Evolutionary conservation across 1,284 basidiomycete genomes (phyloP).

Genomic region (Trametes polyzona): DNA sequence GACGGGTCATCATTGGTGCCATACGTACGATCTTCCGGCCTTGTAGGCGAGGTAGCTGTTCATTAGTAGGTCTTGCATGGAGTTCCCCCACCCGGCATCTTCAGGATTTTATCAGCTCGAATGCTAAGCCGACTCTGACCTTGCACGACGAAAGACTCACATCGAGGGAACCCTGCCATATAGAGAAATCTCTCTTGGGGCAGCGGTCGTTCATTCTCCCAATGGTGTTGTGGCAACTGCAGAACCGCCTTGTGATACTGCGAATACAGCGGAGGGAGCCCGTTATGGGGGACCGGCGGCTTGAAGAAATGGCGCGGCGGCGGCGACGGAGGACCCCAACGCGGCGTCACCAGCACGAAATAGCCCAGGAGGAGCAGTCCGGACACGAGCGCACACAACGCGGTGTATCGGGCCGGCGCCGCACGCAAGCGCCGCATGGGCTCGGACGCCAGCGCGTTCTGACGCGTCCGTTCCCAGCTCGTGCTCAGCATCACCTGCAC

Average conservation of each 20-base stretch:
- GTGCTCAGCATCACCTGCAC: too few relatives aligned
- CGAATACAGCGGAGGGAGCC: conserved; percentile 13
- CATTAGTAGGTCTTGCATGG: conserved; percentile 54
- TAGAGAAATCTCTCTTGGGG: conserved; percentile 12
- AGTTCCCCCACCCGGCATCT: conserved; percentile 52
- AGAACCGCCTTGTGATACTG: conserved; percentile 8
- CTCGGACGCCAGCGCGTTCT: background rate
- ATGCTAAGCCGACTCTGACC: background rate
- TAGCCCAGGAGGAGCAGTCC: background rate
- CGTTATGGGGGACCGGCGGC: background rate
- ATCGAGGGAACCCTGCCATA: conserved; percentile 3
- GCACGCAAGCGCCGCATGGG: background rate
- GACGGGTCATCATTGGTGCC: background rate
- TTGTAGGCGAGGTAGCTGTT: conserved; percentile 50
- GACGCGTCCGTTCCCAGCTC: background rate
- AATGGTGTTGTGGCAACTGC: conserved; percentile 14
- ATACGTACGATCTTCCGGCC: conserved; percentile 47
- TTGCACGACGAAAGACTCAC: background rate
- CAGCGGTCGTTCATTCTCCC: background rate
- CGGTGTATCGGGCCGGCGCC: background rate
- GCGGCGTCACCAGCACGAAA: background rate
- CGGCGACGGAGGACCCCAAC: too few relatives aligned
- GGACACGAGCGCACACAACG: background rate
- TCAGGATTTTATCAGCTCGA: background rate
- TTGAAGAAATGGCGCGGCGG: background rate